Evolutionary conservation across 140 eudicot species (phyloP).

Genomic region (Cichorium intybus): DNA sequence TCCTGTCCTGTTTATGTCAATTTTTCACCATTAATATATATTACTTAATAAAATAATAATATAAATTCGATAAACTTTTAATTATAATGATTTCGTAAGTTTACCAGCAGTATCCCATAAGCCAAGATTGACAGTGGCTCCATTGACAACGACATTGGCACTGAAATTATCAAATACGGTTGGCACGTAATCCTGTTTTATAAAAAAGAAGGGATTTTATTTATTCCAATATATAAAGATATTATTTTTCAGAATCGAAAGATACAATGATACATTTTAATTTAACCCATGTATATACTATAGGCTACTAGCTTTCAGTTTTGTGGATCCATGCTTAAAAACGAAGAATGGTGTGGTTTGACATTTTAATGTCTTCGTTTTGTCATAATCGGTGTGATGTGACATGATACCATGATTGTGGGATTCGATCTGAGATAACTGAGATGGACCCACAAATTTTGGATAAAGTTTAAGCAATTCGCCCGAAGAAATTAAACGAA

Average conservation of each 20-base stretch:
- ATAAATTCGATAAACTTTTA: neutral
- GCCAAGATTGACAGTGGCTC: conserved; percentile 61
- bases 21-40: conserved; percentile 8
- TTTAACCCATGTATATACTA: too few relatives aligned
- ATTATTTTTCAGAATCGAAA: neutral
- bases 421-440: neutral
- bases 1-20: conserved; percentile 68
- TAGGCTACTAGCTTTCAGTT: too few relatives aligned
- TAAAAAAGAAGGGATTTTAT: neutral
- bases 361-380: neutral
- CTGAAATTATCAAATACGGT: conserved; percentile 70
- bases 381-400: neutral
- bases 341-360: neutral
- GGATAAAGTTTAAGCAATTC: neutral
- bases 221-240: neutral
- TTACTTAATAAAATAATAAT: neutral
- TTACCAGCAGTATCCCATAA: conserved; percentile 80
- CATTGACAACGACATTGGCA: conserved; percentile 65
- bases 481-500: neutral
- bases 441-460: neutral
- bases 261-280: too few relatives aligned
- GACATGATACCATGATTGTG: neutral
- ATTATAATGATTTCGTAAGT: conserved; percentile 3
- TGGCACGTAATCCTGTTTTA: conserved; percentile 64
- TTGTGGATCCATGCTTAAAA: neutral